Evolutionary conservation across 2,329 filamentous ascomycete genomes (phyloP).

Genomic region (Calonectria pteridis): DNA sequence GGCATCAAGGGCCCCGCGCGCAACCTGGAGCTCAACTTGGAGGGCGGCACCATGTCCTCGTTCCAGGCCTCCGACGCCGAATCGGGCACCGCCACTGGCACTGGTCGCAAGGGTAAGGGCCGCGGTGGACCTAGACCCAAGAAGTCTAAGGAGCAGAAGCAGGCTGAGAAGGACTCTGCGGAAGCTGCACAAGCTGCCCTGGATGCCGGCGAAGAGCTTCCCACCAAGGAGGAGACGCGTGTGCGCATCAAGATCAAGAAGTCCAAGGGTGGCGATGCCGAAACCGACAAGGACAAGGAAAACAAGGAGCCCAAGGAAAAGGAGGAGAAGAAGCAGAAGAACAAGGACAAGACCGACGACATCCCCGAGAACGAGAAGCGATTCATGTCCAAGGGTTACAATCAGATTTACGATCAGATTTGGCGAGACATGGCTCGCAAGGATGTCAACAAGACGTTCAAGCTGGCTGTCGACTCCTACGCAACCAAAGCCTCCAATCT

Average conservation of each 20-base stretch:
- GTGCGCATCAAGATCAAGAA: conserved; percentile 75
- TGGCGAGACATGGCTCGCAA: conserved; percentile 95
- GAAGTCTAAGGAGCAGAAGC: conserved; percentile 90
- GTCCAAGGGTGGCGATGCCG: conserved; percentile 56
- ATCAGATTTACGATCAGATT: conserved; percentile 97
- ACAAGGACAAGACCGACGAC: conserved; percentile 65
- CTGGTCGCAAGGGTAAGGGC: conserved; percentile 58
- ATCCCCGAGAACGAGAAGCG: conserved; percentile 69
- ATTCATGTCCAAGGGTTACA: conserved; percentile 92
- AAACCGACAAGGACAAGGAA: conserved; percentile 59
- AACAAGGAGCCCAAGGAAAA: conserved; percentile 66
- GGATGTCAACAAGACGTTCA: conserved; percentile 92
- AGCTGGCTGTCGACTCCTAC: conserved; percentile 87
- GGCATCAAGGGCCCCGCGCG: conserved; percentile 83
- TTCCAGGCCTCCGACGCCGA: conserved; percentile 79
- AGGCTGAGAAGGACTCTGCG: conserved; percentile 84
- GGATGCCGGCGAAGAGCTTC: conserved; percentile 80
- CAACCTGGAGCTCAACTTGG: conserved; percentile 81
- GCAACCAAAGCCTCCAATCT: conserved; percentile 93
- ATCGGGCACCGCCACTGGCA: conserved; percentile 55
- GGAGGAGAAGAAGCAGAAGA: conserved; percentile 52
- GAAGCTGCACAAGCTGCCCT: conserved; percentile 89
- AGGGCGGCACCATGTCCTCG: conserved; percentile 86
- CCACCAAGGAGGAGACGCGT: conserved; percentile 68
- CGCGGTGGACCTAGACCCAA: conserved; percentile 79